Base-by-base conservation (phyloP, 306 rosid genomes). In the Fragaria nilgerrensis region DNA sequence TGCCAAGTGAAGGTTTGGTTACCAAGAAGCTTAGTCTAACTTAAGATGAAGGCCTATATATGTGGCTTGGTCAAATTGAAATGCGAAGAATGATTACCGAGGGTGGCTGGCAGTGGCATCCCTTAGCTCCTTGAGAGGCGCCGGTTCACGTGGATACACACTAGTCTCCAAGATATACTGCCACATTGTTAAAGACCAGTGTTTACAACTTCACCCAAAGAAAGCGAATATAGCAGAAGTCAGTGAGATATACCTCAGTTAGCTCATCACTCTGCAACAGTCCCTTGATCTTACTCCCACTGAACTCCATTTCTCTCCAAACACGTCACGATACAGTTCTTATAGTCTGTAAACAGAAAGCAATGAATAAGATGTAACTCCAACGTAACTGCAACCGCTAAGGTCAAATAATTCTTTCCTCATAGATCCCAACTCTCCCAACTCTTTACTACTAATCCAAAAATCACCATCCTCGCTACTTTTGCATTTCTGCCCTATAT, bases 81-180 rank as follows among this genome's bases (percentile, higher is more conserved):
- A 39, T 15, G n/a, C 11, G 20, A 25, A 45, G 62, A 55, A 0
- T 0, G 1, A 12, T 53, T 75, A 90, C 89, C 63, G 22, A 49
- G 92, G 87, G 50, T 90, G 87, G 68, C n/a, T 55, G 32, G 65
- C 45, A 49, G 84, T 81, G 61, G 70, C 83, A 36, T 64, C 74
- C 66, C 93, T 84, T 14, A 91, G 81, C 77, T 91, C 89, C 76
- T 82, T 86, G 25, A 91, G 87, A 78, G 86, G 80, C 68, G 81
- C 69, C 0, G 86, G 74, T 68, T 91, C 96, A 43, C 89, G 77
- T 5, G 96, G 93, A 78, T 81, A 89, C 27, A 89, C 93, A 72
- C 87, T 85, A 29, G 85, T 91, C 73, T 88, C 90, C 73, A 91
- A 61, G 34, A 87, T 86, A 75, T 87, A 86, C 93, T 87, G 83